Evolutionary conservation across 148 eudicot genomes (phyloP).

Genomic region (Nepenthes mirabilis): DNA sequence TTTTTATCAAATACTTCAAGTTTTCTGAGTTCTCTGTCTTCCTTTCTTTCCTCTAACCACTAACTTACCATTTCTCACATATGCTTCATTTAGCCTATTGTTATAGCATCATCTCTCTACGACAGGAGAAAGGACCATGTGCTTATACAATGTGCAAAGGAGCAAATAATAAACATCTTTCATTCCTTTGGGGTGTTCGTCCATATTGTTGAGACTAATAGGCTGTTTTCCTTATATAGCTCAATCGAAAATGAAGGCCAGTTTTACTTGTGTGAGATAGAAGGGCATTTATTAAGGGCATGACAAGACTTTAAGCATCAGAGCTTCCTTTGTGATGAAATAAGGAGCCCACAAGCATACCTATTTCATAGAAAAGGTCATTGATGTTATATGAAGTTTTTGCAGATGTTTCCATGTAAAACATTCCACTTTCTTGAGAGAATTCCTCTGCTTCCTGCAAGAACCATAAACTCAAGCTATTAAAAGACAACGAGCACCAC

Average conservation of each 20-base stretch:
- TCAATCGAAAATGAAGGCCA: no score
- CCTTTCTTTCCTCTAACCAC: no score
- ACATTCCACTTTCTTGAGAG: constrained; percentile 27
- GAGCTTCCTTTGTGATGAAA: neutral
- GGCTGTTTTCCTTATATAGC: no score
- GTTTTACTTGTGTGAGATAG: no score
- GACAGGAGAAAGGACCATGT: no score
- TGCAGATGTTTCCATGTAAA: constrained; percentile 33
- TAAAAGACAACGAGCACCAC: neutral
- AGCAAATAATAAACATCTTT: no score
- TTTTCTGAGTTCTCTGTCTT: neutral
- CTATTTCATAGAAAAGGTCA: constrained; percentile 33
- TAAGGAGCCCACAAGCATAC: constrained; percentile 9
- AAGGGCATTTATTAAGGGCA: neutral
- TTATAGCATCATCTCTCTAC: no score
- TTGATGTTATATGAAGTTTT: constrained; percentile 24
- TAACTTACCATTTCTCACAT: no score
- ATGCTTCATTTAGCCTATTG: no score
- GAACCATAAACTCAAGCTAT: neutral
- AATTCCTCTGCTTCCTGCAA: constrained; percentile 26
- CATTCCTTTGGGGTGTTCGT: no score
- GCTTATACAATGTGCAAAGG: no score
- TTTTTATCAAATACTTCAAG: neutral
- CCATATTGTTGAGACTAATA: no score
- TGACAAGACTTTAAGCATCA: neutral